Conservation (phyloP, 179 eudicot species). For the Carnegiea gigantea region DNA sequence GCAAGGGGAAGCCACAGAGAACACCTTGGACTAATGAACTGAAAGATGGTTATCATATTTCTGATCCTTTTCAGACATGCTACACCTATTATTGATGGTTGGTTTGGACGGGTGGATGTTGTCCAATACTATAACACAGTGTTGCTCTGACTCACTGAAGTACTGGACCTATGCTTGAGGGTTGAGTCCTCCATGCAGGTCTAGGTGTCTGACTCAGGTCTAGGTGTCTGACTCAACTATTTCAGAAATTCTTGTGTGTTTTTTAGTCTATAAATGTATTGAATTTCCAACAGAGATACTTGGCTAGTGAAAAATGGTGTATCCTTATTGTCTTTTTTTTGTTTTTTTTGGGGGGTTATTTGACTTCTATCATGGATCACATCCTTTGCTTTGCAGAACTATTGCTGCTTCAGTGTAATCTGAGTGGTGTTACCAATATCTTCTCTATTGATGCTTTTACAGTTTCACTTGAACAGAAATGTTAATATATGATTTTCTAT, state of each 20-base stretch:
- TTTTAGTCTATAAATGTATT: too few species aligned
- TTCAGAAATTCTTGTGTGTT: too few species aligned
- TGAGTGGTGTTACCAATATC: neutral
- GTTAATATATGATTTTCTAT: slow-evolving; percentile 20
- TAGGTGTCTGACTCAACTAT: too few species aligned
- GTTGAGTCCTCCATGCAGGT: too few species aligned
- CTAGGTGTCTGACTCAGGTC: too few species aligned
- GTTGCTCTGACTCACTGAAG: too few species aligned
- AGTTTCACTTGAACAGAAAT: slow-evolving; percentile 5
- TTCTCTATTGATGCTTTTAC: slow-evolving; percentile 8
- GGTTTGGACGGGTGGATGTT: neutral
- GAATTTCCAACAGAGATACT: neutral
- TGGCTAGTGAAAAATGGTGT: neutral
- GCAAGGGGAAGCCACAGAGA: too few species aligned
- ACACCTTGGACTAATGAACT: too few species aligned
- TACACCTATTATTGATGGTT: neutral
- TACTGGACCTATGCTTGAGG: too few species aligned
- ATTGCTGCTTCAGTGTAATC: neutral
- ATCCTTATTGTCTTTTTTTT: neutral
- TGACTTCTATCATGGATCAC: neutral
- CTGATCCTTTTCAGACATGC: neutral
- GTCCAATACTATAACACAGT: neutral
- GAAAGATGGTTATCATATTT: too few species aligned
- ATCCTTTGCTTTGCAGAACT: neutral
- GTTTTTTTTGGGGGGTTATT: neutral